Evolutionary conservation across 192 early-diverging fungal species (phyloP).

Genomic region (Physocladia obscura): DNA sequence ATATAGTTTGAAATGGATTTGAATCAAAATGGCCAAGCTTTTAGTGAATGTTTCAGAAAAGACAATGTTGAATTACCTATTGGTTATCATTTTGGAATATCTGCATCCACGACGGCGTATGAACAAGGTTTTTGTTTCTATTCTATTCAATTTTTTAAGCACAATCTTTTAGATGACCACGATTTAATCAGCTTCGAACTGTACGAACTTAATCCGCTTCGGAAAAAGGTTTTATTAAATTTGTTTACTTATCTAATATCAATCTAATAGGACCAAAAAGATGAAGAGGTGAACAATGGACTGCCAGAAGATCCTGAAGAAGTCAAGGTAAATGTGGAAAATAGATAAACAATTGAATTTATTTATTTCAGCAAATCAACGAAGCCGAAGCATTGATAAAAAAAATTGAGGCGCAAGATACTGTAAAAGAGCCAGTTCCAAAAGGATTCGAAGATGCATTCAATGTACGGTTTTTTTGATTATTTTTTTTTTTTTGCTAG

Average conservation of each 20-base stretch:
- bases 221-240: not conserved
- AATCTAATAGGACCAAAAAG: not conserved
- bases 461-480: slow-evolving; percentile 7
- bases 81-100: slow-evolving; percentile 74
- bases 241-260: too few relatives aligned
- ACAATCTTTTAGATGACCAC: slow-evolving; percentile 64
- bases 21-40: slow-evolving; percentile 47
- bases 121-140: not conserved
- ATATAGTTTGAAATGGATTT: slow-evolving; percentile 49
- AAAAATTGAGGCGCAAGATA: slow-evolving; percentile 17
- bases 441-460: slow-evolving; percentile 23
- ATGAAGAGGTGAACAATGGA: not conserved
- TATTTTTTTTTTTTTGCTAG: slow-evolving; percentile 4
- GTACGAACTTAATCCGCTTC: slow-evolving; percentile 63
- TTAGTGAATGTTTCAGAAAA: slow-evolving; percentile 55
- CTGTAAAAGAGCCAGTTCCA: not conserved
- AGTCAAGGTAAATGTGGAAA: slow-evolving; percentile 17
- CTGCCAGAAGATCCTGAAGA: slow-evolving; percentile 1
- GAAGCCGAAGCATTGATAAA: slow-evolving; percentile 28
- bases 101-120: slow-evolving; percentile 32
- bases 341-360: slow-evolving; percentile 16
- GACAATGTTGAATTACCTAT: slow-evolving; percentile 57
- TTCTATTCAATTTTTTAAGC: not conserved
- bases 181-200: slow-evolving; percentile 69
- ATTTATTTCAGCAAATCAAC: slow-evolving; percentile 39